Base-by-base conservation (phyloP, 768 basidiomycete genomes). In the Lactarius trivialis region DNA sequence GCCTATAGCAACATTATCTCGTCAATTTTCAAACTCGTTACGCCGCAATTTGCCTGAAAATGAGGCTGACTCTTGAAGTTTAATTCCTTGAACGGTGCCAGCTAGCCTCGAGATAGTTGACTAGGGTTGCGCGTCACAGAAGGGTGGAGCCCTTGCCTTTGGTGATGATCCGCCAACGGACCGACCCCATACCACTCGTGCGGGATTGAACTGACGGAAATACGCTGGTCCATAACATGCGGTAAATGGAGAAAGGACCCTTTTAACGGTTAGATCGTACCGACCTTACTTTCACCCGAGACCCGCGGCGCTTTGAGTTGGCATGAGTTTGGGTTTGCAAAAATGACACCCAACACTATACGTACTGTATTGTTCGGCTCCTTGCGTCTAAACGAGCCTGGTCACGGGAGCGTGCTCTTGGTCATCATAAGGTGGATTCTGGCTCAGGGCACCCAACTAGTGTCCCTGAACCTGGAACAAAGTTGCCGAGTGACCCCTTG, bases 61-160 rank as follows among this genome's bases (percentile, higher is more conserved):
- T 33, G 41, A 48, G 33, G 14, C 57, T 21, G 34, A 41, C 48
- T 21, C 39, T 17, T 41, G 58, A 55, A 63, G 57, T 17, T 55
- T 55, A 17, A 54, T 48, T 17, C 19, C 39, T 4, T 39, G n/a
- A 51, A 33, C 37, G 19, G 8, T 34, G 30, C 49, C 39, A 28
- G 24, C 33, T n/a, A 24, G 51, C n/a, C n/a, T 28, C 55, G 24
- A 19, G 17, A 41, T 2, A 11, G 21, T 24, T 34, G 15, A 41
- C n/a, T 24, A 33, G 34, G 21, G 26, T 7, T 37, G 26, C 19
- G 24, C 7, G 24, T 9, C 45, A 6, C 7, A 2, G 32, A 28
- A 24, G 32, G 37, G 30, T n/a, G 17, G 9, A 43, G 37, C 7
- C 24, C 24, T 28, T 17, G 2, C 39, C 17, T 51, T 30, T 7